Percentiles rank a stretch among this genome's conserved stretches.
Evolutionary conservation across 2,329 filamentous ascomycete genomes (phyloP).

Genomic region (Rutstroemia sp.): DNA sequence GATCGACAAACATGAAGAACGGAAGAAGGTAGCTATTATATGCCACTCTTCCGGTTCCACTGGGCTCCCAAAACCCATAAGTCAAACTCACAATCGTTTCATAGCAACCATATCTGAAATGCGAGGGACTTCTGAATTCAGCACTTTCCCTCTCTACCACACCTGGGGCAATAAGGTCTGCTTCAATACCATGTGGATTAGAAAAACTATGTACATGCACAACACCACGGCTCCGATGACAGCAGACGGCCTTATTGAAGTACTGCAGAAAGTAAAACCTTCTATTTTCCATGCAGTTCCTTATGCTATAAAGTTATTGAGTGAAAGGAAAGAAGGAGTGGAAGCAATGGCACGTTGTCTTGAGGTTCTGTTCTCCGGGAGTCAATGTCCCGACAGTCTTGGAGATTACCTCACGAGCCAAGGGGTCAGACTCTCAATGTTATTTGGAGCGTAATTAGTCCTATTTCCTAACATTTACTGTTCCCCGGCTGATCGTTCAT

Average conservation of each 20-base stretch:
- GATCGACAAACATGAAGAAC: not conserved
- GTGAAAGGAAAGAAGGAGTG: conserved; percentile 48
- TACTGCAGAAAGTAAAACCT: conserved; percentile 35
- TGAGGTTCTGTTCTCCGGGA: conserved; percentile 48
- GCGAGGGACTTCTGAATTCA: conserved; percentile 38
- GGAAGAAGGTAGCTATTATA: conserved; percentile 10
- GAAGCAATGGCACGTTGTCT: conserved; percentile 38
- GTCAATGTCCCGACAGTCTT: conserved; percentile 50
- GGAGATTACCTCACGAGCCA: conserved; percentile 43
- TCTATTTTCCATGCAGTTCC: conserved; percentile 35
- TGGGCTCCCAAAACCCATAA: conserved; percentile 55
- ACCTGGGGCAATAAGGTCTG: conserved; percentile 48
- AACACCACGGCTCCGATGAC: conserved; percentile 49
- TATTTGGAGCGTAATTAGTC: conserved; percentile 38
- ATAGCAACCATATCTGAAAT: conserved; percentile 33
- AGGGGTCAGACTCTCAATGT: conserved; percentile 46
- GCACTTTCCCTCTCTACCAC: conserved; percentile 51
- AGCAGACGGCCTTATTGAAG: conserved; percentile 35
- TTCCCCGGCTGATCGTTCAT: not conserved
- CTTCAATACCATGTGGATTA: conserved; percentile 43
- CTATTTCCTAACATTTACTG: not conserved
- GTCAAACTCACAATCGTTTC: conserved; percentile 43
- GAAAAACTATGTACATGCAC: conserved; percentile 43
- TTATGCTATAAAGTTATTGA: conserved; percentile 54
- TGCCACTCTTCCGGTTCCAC: conserved; percentile 40